phyloP scores from a whole-genome alignment of 2,329 filamentous ascomycete species.

The Zymoseptoria ardabiliae region DNA sequence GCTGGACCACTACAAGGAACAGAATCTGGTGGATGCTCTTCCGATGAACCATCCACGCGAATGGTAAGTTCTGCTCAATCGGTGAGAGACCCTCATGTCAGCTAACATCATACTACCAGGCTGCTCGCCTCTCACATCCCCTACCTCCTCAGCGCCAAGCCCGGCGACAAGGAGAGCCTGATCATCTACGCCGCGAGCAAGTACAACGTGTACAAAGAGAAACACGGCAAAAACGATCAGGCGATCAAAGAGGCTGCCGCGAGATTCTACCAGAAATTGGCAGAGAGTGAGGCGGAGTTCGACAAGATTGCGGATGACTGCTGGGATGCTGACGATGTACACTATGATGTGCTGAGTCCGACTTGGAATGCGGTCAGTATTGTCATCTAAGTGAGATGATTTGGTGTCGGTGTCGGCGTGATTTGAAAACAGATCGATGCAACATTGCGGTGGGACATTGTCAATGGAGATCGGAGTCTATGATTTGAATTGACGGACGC shows the following conservation, averaged over 20 bases:
- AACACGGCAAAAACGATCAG: constrained; percentile 5
- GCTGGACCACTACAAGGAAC: constrained; percentile 17
- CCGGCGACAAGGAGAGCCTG: constrained; percentile 13
- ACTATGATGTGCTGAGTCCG: constrained; percentile 13
- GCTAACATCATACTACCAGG: background rate
- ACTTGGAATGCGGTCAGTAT: constrained; percentile 15
- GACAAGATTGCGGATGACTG: constrained; percentile 6
- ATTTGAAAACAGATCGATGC: background rate
- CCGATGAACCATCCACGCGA: constrained; percentile 37
- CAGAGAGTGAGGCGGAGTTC: constrained; percentile 12
- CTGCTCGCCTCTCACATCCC: constrained; percentile 41
- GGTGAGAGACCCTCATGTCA: background rate
- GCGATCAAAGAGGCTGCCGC: constrained; percentile 12
- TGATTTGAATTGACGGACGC: background rate
- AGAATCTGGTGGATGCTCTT: constrained; percentile 34
- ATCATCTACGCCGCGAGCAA: constrained; percentile 15
- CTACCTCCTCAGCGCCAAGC: constrained; percentile 28
- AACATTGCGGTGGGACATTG: too few species aligned
- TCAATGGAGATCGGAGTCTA: background rate
- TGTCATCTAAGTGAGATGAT: constrained; percentile 5
- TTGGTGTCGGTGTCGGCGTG: background rate
- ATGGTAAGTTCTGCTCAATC: constrained; percentile 28
- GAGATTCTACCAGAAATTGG: constrained; percentile 11
- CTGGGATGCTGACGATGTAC: constrained; percentile 11
- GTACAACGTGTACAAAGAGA: constrained; percentile 13